phyloP scores from a whole-genome alignment of 2,329 filamentous ascomycete species.

The Chaetothyriales sp. region DNA sequence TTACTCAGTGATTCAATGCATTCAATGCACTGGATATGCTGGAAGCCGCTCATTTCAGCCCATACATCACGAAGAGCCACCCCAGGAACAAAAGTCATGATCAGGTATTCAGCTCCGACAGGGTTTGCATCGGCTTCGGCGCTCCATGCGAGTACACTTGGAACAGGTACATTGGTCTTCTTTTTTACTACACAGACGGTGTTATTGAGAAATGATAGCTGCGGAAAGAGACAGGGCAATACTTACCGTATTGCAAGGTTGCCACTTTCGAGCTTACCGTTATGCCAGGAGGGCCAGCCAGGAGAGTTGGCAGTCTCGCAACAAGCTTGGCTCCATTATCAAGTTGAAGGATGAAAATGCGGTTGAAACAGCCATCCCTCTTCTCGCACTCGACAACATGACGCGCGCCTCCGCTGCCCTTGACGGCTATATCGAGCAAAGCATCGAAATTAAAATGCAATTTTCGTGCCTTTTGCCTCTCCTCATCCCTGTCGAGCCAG shows the following conservation, averaged over 20 bases:
- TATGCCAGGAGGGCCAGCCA: conserved; percentile 26
- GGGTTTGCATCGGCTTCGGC: conserved; percentile 23
- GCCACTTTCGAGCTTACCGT: conserved; percentile 34
- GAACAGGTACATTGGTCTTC: too few relatives aligned
- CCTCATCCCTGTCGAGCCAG: conserved; percentile 27
- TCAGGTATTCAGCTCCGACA: conserved; percentile 28
- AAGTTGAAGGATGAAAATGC: conserved; percentile 31
- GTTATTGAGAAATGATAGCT: too few relatives aligned
- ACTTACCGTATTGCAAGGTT: conserved; percentile 31
- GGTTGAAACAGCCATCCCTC: conserved; percentile 33
- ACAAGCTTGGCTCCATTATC: conserved; percentile 27
- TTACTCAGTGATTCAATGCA: conserved; percentile 11
- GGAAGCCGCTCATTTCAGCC: conserved; percentile 20
- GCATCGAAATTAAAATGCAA: too few relatives aligned
- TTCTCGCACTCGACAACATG: conserved; percentile 29
- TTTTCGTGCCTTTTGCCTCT: conserved; percentile 27
- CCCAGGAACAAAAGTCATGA: conserved; percentile 27
- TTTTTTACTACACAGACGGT: background rate
- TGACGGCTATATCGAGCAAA: conserved; percentile 18
- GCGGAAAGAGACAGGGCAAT: too few relatives aligned
- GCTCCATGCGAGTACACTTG: conserved; percentile 50
- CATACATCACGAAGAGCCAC: conserved; percentile 23
- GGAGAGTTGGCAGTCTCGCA: conserved; percentile 29
- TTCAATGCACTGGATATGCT: conserved; percentile 21
- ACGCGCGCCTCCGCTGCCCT: conserved; percentile 28